Conservation (phyloP, 495 filamentous ascomycete genomes). For the Poronia punctata region DNA sequence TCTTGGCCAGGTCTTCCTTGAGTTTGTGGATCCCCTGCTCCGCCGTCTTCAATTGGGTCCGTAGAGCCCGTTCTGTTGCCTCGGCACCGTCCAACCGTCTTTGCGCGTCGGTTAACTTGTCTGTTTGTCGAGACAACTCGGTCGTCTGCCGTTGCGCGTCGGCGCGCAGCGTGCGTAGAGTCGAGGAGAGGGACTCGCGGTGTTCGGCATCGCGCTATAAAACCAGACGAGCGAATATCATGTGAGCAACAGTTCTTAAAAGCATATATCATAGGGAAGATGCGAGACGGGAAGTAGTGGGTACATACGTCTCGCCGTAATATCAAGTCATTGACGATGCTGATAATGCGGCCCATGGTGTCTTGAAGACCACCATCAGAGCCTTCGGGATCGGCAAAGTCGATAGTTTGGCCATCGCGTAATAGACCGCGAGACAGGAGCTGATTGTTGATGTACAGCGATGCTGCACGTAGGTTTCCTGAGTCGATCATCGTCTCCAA, state of each 20-base stretch:
- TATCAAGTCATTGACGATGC: conserved; percentile 87
- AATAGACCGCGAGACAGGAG: conserved; percentile 83
- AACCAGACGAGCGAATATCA: background rate
- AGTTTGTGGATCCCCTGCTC: conserved; percentile 63
- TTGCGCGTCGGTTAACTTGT: conserved; percentile 63
- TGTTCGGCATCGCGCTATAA: conserved; percentile 78
- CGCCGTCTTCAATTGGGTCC: conserved; percentile 58
- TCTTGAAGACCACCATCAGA: conserved; percentile 55
- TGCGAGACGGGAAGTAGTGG: background rate
- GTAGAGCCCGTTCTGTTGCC: conserved; percentile 62
- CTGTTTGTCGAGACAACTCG: conserved; percentile 51
- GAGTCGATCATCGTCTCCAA: conserved; percentile 57
- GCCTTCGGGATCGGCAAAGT: conserved; percentile 72
- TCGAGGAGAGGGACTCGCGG: conserved; percentile 70
- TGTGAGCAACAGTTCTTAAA: conserved; percentile 6
- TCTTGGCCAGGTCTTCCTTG: conserved; percentile 71
- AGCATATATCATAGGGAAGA: background rate
- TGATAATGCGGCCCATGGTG: conserved; percentile 82
- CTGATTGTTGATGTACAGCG: conserved; percentile 93
- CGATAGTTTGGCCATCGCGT: conserved; percentile 73
- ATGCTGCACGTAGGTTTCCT: conserved; percentile 77
- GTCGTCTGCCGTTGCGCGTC: conserved; percentile 63
- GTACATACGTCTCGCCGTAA: conserved; percentile 66
- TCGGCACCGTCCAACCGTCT: conserved; percentile 70
- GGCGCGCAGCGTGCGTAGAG: conserved; percentile 65